Percentiles rank a stretch among this genome's conserved stretches.
Evolutionary conservation across 2,329 filamentous ascomycete species (phyloP).

Genomic region (Phaeoacremonium minimum): DNA sequence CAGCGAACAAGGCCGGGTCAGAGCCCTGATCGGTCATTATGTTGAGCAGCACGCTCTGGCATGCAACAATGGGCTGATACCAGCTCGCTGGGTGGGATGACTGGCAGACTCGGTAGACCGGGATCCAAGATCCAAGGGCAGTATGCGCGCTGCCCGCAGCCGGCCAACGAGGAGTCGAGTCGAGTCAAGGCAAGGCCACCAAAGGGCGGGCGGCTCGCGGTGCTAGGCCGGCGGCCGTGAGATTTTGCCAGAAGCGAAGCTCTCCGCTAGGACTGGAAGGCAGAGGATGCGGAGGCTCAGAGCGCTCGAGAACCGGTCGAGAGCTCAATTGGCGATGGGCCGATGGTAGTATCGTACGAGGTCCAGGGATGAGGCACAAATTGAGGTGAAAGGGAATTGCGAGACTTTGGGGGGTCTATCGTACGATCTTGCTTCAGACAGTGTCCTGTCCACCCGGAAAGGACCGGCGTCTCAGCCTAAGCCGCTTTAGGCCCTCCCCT

Average conservation of each 20-base stretch:
- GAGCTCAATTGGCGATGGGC: neutral
- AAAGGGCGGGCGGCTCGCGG: neutral
- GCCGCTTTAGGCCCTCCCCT: too few species aligned
- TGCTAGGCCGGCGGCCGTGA: neutral
- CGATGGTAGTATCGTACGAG: neutral
- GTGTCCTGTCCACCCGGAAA: neutral
- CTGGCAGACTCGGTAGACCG: too few species aligned
- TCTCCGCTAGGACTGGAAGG: too few species aligned
- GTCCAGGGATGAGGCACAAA: neutral
- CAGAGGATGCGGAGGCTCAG: too few species aligned
- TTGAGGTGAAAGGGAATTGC: neutral
- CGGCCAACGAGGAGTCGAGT: neutral
- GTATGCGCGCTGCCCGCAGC: neutral
- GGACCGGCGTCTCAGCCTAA: too few species aligned
- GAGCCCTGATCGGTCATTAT: neutral
- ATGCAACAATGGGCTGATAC: neutral
- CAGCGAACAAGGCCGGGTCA: neutral
- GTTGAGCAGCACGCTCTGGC: neutral
- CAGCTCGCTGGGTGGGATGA: neutral
- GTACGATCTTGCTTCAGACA: neutral
- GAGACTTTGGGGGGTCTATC: neutral
- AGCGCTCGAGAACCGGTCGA: too few species aligned
- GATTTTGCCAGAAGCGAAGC: too few species aligned
- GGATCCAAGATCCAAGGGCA: too few species aligned
- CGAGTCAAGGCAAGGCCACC: neutral